Base-by-base conservation (phyloP, 441 rosid species). In the Croton laevigatus region DNA sequence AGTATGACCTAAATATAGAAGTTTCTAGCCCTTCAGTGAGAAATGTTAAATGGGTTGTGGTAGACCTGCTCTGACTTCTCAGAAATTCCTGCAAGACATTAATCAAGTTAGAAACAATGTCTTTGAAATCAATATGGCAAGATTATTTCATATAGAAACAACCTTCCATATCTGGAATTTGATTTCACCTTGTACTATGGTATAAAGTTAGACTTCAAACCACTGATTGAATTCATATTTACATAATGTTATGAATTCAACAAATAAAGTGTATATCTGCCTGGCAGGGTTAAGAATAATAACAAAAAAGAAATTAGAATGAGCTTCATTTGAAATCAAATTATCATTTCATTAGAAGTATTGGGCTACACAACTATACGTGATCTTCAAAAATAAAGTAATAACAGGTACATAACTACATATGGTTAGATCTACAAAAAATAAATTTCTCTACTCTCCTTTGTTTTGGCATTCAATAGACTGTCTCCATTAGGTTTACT, bases 1-100 rank as follows among this genome's bases (percentile, higher is more conserved):
- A 94, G 78, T 86, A 76, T 66, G 96, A 94, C 75, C 82, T 84
- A 76, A 94, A 94, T 32, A 71, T 37, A 62, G 86, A 80, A 16
- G 94, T 87, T 78, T 94, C 98, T 54, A 88, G 81, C 69, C 97
- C 97, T 81, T 94, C 97, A 71, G 90, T 86, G 65, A 87, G 75
- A 64, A 82, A 79, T 22, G 85, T 84, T 51, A 85, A 72, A 76
- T 82, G 86, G 51, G 87, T 80, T 54, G 80, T 73, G 45, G 63
- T 70, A 55, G 87, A 85, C 66, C 88, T 81, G 72, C 77, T 87
- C 72, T 84, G 83, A 62, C 75, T 69, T 73, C 87, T 79, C 64
- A 87, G 80, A 69, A 83, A 83, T 45, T 76, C 78, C 89, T 87
- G 81, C 46, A 75, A 78, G 73, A 66, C 32, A 66, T 42, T 45